Percentiles rank a stretch among this genome's conserved stretches.
Conservation (phyloP, 768 basidiomycete genomes). For the Porpolomopsis calyptriformis region DNA sequence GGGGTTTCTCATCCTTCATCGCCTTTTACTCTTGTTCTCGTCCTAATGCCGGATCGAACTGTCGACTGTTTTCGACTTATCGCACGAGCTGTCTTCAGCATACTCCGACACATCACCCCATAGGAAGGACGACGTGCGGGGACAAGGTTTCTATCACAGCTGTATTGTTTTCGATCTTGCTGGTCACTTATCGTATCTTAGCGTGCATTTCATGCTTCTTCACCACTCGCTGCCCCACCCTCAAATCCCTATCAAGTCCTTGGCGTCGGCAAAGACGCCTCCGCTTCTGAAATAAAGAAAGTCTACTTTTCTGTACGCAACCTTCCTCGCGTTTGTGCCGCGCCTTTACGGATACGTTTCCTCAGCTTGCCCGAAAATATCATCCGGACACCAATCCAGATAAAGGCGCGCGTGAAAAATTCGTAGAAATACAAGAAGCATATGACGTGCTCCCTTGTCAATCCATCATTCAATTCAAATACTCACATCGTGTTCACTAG, state of each 20-base stretch:
- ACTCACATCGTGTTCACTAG: constrained; percentile 32
- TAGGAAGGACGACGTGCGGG: constrained; percentile 9
- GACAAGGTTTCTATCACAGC: constrained; percentile 13
- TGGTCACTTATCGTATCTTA: constrained; percentile 23
- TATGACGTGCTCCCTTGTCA: constrained; percentile 73
- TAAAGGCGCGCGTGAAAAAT: constrained; percentile 81
- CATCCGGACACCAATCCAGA: constrained; percentile 97
- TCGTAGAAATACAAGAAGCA: constrained; percentile 92
- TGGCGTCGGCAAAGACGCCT: constrained; percentile 77
- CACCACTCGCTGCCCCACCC: constrained; percentile 38
- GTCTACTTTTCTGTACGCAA: constrained; percentile 81
- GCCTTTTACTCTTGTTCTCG: constrained; percentile 49
- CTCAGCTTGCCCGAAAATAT: constrained; percentile 90
- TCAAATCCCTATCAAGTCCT: constrained; percentile 91
- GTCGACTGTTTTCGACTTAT: constrained; percentile 31
- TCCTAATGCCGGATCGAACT: constrained; percentile 17
- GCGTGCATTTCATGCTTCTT: constrained; percentile 71
- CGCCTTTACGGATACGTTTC: constrained; percentile 6
- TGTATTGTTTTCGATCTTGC: constrained; percentile 5
- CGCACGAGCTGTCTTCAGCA: constrained; percentile 27
- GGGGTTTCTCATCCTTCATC: constrained; percentile 43
- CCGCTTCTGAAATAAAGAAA: constrained; percentile 89
- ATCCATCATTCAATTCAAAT: constrained; percentile 7
- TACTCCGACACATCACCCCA: constrained; percentile 1
- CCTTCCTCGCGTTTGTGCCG: background rate